Evolutionary conservation across 1,284 basidiomycete genomes (phyloP), one percentile per base, ranked within the genome.

Genomic region (Coniferiporia sulphurascens): DNA sequence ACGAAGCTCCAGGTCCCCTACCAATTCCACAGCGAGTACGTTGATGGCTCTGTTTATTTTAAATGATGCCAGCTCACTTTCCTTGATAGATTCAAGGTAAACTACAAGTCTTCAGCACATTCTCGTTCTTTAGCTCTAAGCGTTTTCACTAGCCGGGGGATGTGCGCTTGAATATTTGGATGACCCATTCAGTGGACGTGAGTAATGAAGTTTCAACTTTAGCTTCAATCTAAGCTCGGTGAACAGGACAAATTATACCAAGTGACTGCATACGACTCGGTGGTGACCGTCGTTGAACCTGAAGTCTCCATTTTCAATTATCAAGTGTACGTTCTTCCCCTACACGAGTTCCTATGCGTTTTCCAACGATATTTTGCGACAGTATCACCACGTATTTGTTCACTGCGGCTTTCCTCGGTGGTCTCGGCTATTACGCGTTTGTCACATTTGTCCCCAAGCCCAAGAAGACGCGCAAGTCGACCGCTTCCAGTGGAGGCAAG

Each of bases 201-300:
- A 53, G 80, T 75, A 8, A 52, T 59, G 13, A 44, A 21, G 43
- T 44, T 41, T 50, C 32, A 57, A 49, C 53, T 38, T 7, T 55
- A 3, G 2, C 27, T 27, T 27, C 27, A 27, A 27, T 27, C 27
- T 27, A 27, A 27, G 27, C 27, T 5, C 27, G 27, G 27, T 27
- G 27, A 2, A 27, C 27, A 88, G 80, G 81, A 78, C 48, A 66
- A 77, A 53, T 80, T 75, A 61, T 82, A 84, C 69, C 87, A 81
- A 48, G 77, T 89, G 49, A 78, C 80, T 1, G 93, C 89, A 0
- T 89, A 86, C 69, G 91, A 95, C 70, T 86, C 86, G 12, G 81
- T 93, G 52, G 82, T 95, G 53, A 86, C 85, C 5, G 78, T 95
- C 43, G 90, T 95, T 46, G 93, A 95, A 71, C 91, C 91, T 19